Conservation (phyloP, 495 filamentous ascomycete genomes). For the Coniosporium apollinis region DNA sequence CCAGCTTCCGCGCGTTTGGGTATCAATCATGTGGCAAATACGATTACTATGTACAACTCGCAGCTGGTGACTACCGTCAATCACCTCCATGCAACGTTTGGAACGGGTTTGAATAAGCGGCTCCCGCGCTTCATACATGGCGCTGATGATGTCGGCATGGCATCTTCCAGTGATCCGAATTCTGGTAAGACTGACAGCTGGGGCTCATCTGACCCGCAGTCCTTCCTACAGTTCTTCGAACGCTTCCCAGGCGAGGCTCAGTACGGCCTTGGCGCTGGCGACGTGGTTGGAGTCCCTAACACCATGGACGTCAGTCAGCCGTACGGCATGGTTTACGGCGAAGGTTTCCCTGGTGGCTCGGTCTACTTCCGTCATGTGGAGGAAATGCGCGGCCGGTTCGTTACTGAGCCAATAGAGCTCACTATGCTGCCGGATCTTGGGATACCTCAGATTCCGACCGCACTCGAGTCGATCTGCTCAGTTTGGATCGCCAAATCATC, state of each 20-base stretch:
- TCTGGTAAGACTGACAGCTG: slow-evolving; percentile 66
- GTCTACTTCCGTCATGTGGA: slow-evolving; percentile 55
- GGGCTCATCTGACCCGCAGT: slow-evolving; percentile 59
- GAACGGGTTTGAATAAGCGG: slow-evolving; percentile 42
- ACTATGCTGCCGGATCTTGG: slow-evolving; percentile 36
- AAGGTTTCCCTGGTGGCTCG: slow-evolving; percentile 66
- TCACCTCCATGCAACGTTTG: slow-evolving; percentile 58
- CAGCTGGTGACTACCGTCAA: slow-evolving; percentile 58
- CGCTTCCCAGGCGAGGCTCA: slow-evolving; percentile 53
- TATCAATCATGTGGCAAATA: slow-evolving; percentile 34
- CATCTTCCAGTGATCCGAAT: slow-evolving; percentile 58
- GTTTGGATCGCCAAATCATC: slow-evolving; percentile 87
- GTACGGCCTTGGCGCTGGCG: slow-evolving; percentile 63
- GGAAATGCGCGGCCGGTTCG: slow-evolving; percentile 65
- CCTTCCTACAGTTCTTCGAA: slow-evolving; percentile 61
- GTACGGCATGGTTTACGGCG: slow-evolving; percentile 68
- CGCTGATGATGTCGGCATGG: slow-evolving; percentile 54
- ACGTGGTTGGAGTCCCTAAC: slow-evolving; percentile 60
- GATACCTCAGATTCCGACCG: slow-evolving; percentile 50
- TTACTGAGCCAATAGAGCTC: slow-evolving; percentile 35
- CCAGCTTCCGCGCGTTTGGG: slow-evolving; percentile 32
- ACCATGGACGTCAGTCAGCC: slow-evolving; percentile 76
- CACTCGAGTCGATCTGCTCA: slow-evolving; percentile 46
- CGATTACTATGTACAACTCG: slow-evolving; percentile 63
- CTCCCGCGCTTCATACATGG: slow-evolving; percentile 67